These are phyloP conservation scores for Phytophthora vignae DNA, from an alignment of 352 stramenopile genomes.

Conservation along the genomic window DNA sequence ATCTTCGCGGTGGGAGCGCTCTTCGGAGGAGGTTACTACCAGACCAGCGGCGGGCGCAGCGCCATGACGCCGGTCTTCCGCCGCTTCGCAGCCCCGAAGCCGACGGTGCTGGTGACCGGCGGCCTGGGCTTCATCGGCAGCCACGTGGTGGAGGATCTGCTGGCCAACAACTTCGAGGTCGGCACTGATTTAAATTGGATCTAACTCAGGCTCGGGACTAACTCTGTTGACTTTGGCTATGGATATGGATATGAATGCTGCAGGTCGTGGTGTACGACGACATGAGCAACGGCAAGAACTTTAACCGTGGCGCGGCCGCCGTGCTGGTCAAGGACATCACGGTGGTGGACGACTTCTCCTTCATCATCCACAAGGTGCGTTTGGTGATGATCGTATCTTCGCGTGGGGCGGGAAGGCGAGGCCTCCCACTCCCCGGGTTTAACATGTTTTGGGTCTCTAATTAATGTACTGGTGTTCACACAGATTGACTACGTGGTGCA, in stretches of 20 bases:
- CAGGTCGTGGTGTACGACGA: slow-evolving; percentile 89
- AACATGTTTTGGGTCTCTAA: slow-evolving; percentile 4
- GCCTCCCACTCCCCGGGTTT: not conserved
- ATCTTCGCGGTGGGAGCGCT: slow-evolving; percentile 73
- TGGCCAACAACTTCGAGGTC: slow-evolving; percentile 81
- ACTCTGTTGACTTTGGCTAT: not conserved
- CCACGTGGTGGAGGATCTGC: slow-evolving; percentile 84
- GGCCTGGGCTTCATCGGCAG: slow-evolving; percentile 88
- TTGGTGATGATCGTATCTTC: not conserved
- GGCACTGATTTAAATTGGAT: slow-evolving; percentile 16
- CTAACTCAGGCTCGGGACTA: not conserved
- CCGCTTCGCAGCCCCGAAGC: slow-evolving; percentile 37
- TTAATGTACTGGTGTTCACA: not conserved
- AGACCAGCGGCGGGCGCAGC: slow-evolving; percentile 42
- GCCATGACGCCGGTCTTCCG: slow-evolving; percentile 40
- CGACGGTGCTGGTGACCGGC: slow-evolving; percentile 81
- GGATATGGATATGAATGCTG: slow-evolving; percentile 1
- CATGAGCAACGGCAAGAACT: slow-evolving; percentile 91
- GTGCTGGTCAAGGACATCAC: slow-evolving; percentile 90
- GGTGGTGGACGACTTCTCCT: slow-evolving; percentile 78
- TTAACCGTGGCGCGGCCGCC: slow-evolving; percentile 74
- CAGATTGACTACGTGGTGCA: slow-evolving; percentile 88
- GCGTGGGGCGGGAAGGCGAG: not conserved
- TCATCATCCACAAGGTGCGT: slow-evolving; percentile 80
- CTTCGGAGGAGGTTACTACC: slow-evolving; percentile 74